phyloP scores from a whole-genome alignment of 441 rosid genomes.

The Syzygium syzygioides region DNA sequence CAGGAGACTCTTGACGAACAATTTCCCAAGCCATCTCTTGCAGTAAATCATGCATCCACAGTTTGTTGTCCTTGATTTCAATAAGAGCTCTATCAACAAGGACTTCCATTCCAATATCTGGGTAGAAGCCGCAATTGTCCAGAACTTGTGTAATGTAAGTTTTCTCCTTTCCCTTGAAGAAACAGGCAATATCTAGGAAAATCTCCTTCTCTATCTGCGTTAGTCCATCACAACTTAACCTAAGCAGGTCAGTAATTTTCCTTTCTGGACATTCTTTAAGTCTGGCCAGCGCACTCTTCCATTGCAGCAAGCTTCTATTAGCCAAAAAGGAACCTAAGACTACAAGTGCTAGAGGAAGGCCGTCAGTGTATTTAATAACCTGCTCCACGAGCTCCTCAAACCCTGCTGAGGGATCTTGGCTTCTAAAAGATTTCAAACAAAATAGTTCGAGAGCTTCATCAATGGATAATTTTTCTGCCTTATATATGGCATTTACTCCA shows the following conservation, averaged over 20 bases:
- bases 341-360: constrained; percentile 34
- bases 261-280: constrained; percentile 6
- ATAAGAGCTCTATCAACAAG: constrained; percentile 24
- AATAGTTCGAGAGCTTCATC: constrained; percentile 29
- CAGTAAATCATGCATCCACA: constrained; percentile 22
- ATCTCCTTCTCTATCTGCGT: constrained; percentile 18
- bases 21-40: constrained; percentile 19
- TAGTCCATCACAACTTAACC: constrained; percentile 33
- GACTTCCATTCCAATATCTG: constrained; percentile 10
- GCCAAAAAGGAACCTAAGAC: constrained; percentile 26
- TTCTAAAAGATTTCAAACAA: constrained; percentile 10
- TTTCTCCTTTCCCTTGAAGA: constrained; percentile 11
- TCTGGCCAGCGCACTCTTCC: constrained; percentile 12
- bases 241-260: constrained; percentile 19
- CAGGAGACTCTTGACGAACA: constrained; percentile 15
- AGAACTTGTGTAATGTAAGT: constrained; percentile 5
- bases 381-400: background rate
- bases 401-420: background rate
- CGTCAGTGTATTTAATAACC: constrained; percentile 17
- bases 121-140: constrained; percentile 8
- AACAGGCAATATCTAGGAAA: constrained; percentile 37
- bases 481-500: too few relatives aligned
- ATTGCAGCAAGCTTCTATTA: background rate
- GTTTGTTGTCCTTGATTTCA: background rate
- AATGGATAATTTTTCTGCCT: background rate